Evolutionary conservation across 805 yeast genomes (phyloP).

Genomic region (Monosporozyma servazzii): DNA sequence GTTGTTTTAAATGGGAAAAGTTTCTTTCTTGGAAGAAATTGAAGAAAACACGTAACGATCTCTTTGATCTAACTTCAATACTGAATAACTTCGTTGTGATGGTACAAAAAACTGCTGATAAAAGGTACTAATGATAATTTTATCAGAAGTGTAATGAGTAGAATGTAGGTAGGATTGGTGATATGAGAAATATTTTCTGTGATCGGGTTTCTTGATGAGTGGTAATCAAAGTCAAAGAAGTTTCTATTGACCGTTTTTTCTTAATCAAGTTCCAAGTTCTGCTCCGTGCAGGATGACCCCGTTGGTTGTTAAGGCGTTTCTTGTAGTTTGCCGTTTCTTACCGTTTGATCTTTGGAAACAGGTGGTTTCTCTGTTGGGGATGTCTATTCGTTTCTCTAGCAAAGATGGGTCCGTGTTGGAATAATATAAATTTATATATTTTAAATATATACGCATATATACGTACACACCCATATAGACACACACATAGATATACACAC

Average conservation of each 20-base stretch:
- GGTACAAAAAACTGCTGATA: background rate
- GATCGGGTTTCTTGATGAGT: background rate
- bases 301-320: background rate
- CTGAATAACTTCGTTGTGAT: background rate
- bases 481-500: background rate
- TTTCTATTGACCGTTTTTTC: background rate
- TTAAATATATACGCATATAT: background rate
- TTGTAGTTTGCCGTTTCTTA: background rate
- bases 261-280: background rate
- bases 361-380: background rate
- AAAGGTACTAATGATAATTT: background rate
- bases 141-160: background rate
- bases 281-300: background rate
- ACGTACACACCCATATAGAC: background rate
- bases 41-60: background rate
- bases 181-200: background rate
- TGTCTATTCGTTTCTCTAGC: background rate
- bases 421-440: background rate
- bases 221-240: background rate
- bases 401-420: background rate
- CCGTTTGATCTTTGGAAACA: background rate
- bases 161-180: background rate
- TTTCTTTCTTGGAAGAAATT: background rate
- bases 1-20: background rate
- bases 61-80: background rate